Percentiles rank a stretch among this genome's conserved stretches.
Conservation (phyloP, 202 grass and related monocot species). For the Schoenoplectus tabernaemontani region DNA sequence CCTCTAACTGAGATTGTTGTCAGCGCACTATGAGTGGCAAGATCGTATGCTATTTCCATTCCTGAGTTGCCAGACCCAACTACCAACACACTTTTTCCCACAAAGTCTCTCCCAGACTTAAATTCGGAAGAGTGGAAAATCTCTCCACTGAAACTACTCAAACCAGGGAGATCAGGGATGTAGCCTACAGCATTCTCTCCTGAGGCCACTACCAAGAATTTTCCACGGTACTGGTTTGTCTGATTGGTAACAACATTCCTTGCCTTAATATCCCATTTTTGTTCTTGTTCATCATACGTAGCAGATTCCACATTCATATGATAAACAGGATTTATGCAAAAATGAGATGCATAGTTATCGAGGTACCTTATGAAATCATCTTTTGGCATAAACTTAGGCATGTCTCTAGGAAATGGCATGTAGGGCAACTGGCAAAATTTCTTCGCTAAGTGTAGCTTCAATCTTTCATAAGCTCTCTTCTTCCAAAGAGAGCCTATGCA, state of each 20-base stretch:
- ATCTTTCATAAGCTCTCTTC: constrained; percentile 1
- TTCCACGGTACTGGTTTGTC: not conserved
- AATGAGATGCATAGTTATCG: not conserved
- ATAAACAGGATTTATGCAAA: not conserved
- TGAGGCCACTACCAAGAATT: constrained; percentile 25
- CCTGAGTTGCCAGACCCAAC: constrained; percentile 24
- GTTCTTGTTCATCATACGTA: not conserved
- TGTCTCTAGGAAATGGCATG: not conserved
- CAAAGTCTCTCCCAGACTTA: constrained; percentile 1
- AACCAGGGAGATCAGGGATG: constrained; percentile 1
- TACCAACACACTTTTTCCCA: constrained; percentile 2
- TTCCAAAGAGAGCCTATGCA: constrained; percentile 22
- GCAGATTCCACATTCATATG: constrained; percentile 3
- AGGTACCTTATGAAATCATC: constrained; percentile 14
- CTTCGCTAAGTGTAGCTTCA: constrained; percentile 17
- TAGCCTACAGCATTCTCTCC: constrained; percentile 20
- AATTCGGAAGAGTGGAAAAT: not conserved
- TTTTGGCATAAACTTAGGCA: constrained; percentile 15
- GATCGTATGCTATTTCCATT: constrained; percentile 36
- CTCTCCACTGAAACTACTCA: not conserved
- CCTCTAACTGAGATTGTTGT: not conserved
- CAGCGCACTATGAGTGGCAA: not conserved
- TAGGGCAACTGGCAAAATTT: constrained; percentile 18
- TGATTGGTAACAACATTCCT: not conserved
- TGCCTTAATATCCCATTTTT: not conserved